Evolutionary conservation across 495 filamentous ascomycete species (phyloP), one percentile per base, ranked within the genome.

Genomic region (Friedmanniomyces simplex): DNA sequence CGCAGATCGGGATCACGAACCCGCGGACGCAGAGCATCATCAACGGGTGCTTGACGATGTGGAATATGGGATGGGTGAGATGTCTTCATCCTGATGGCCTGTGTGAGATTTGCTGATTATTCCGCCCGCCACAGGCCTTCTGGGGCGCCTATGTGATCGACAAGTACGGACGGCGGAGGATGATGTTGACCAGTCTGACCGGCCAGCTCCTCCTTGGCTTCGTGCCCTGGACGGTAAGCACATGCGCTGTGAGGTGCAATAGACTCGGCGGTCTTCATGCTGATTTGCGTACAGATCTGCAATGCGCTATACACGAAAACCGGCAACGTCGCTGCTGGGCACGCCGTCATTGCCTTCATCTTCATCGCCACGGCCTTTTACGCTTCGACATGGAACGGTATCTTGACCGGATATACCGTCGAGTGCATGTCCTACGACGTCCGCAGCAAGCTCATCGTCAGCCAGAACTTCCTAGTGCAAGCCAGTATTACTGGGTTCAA

Each of bases 1-100:
- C 66, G 16, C 74, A 68, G 14, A 74, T 75, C 0, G 76, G 76
- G 4, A 74, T 79, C 30, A 74, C 69, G 1, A 65, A 74, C 36
- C 41, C 64, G 1, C 49, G 30, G 3, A 65, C 71, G 8, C 76
- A 78, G 57, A 61, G 77, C 6, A 75, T 76, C 63, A 73, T 72
- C 36, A 72, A 68, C 62, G 71, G 54, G 14, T 57, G 54, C 37
- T 25, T 57, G 32, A 57, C 54, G 18, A 14, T 12, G 8, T 47
- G 10, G 2, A 26, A 12, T 26, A 25, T n/a, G n/a, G n/a, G n/a
- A n/a, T n/a, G n/a, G n/a, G n/a, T n/a, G n/a, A n/a, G n/a, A n/a
- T n/a, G n/a, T n/a, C n/a, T n/a, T n/a, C n/a, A n/a, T n/a, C n/a
- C n/a, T n/a, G n/a, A n/a, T n/a, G n/a, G n/a, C n/a, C n/a, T n/a